Conservation (phyloP, 257 asterid species). For the Nicotiana obtusifolia region DNA sequence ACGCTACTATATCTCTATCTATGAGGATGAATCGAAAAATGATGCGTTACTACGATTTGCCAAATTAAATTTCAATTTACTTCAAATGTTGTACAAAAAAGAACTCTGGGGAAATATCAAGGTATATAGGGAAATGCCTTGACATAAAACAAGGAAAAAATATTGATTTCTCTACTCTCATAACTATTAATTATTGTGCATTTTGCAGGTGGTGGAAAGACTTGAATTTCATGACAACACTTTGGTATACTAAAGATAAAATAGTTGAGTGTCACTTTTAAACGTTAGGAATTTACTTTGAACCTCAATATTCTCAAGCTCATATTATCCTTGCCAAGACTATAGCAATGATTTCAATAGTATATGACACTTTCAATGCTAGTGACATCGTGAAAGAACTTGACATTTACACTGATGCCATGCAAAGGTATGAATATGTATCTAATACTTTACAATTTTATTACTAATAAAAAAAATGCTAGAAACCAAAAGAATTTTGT, state of each 20-base stretch:
- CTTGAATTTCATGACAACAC: conserved; percentile 9
- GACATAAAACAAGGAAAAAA: too few relatives aligned
- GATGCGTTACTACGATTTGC: conserved; percentile 18
- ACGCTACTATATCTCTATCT: conserved; percentile 13
- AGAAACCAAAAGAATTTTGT: too few relatives aligned
- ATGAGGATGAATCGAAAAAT: conserved; percentile 12
- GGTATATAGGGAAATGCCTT: not conserved
- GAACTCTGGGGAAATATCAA: conserved; percentile 18
- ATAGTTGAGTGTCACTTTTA: conserved; percentile 22
- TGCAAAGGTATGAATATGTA: not conserved
- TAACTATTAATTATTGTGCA: too few relatives aligned
- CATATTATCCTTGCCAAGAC: not conserved
- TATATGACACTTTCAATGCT: conserved; percentile 25
- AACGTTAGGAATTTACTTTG: conserved; percentile 13
- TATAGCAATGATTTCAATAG: not conserved
- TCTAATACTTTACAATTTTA: too few relatives aligned
- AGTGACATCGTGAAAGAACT: conserved; percentile 8
- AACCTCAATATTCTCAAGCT: conserved; percentile 9
- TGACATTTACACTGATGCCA: not conserved
- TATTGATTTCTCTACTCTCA: not conserved
- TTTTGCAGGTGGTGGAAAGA: conserved; percentile 22
- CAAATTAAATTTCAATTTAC: conserved; percentile 21
- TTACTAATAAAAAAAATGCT: too few relatives aligned
- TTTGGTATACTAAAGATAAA: conserved; percentile 17
- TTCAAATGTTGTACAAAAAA: conserved; percentile 22